phyloP scores from a whole-genome alignment of 148 eudicot species.

The Cornus florida region DNA sequence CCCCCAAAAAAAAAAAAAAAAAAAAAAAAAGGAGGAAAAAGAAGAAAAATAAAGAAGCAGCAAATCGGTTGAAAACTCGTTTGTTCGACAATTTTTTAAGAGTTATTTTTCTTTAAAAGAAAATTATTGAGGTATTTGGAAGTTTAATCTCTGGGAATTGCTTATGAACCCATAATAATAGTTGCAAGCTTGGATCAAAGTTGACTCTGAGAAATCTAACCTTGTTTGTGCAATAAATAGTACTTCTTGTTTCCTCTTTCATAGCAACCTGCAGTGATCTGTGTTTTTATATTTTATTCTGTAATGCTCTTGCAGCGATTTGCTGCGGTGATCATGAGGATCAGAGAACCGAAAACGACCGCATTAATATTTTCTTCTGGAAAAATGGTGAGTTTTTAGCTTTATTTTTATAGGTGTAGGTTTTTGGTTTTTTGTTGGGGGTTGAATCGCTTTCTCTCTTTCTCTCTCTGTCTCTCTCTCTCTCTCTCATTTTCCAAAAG shows the following conservation, averaged over 20 bases:
- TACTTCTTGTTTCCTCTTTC: background rate
- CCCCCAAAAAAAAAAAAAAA: no score
- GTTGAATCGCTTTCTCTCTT: no score
- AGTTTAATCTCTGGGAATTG: background rate
- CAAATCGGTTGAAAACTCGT: no score
- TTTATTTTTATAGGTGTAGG: background rate
- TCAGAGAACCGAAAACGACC: conserved; percentile 90
- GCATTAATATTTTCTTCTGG: conserved; percentile 60
- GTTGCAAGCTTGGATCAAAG: background rate
- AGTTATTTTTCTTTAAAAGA: no score
- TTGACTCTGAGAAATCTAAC: background rate
- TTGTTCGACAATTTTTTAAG: no score
- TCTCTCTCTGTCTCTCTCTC: background rate
- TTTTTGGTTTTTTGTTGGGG: no score
- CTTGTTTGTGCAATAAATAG: background rate
- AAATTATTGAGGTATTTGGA: no score
- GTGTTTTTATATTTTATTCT: background rate
- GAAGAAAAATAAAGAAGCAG: background rate
- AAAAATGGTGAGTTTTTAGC: no score
- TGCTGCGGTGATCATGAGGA: conserved; percentile 95
- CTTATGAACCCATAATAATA: background rate
- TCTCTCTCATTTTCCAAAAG: background rate
- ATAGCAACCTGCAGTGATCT: background rate
- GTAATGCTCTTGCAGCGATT: conserved; percentile 57
- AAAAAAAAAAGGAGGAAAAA: no score